These are phyloP conservation scores for Kentomonas sorsogonicus DNA, from an alignment of 208 protist species.

Conservation along the genomic window DNA sequence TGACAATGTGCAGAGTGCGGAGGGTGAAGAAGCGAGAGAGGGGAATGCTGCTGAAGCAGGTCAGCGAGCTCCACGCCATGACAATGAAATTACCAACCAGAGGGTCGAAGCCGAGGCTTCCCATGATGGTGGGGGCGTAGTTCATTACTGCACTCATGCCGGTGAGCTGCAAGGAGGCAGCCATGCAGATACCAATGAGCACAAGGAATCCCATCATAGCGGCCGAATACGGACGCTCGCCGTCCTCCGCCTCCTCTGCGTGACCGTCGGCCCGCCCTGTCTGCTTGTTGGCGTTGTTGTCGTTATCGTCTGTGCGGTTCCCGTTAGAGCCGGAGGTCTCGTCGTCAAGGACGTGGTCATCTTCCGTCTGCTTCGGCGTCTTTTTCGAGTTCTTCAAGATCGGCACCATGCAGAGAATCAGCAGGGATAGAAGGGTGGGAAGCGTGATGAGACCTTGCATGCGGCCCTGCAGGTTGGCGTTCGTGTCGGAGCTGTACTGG, in stretches of 20 bases:
- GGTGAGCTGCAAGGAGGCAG: slow-evolving; percentile 70
- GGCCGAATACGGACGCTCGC: slow-evolving; percentile 8
- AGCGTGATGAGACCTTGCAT: slow-evolving; percentile 65
- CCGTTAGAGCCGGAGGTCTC: too few species aligned
- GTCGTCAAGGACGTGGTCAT: too few species aligned
- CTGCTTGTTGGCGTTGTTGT: neutral
- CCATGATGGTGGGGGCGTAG: slow-evolving; percentile 80
- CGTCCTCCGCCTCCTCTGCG: too few species aligned
- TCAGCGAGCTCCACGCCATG: slow-evolving; percentile 86
- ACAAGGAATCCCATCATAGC: slow-evolving; percentile 54
- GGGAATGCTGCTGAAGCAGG: slow-evolving; percentile 61
- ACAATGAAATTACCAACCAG: slow-evolving; percentile 77
- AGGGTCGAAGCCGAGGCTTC: slow-evolving; percentile 46
- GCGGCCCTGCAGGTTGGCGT: slow-evolving; percentile 43
- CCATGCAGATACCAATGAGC: slow-evolving; percentile 43
- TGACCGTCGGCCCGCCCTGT: too few species aligned
- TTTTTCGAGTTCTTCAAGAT: too few species aligned
- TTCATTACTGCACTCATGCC: slow-evolving; percentile 86
- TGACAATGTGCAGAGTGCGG: slow-evolving; percentile 59
- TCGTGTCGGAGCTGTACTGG: slow-evolving; percentile 16
- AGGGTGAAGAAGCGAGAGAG: slow-evolving; percentile 60
- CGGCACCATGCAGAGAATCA: slow-evolving; percentile 43
- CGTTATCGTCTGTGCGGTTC: neutral
- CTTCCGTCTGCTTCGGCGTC: too few species aligned
- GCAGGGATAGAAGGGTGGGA: slow-evolving; percentile 45